phyloP scores from a whole-genome alignment of 805 yeast species.

The Wickerhamiella azymoides region DNA sequence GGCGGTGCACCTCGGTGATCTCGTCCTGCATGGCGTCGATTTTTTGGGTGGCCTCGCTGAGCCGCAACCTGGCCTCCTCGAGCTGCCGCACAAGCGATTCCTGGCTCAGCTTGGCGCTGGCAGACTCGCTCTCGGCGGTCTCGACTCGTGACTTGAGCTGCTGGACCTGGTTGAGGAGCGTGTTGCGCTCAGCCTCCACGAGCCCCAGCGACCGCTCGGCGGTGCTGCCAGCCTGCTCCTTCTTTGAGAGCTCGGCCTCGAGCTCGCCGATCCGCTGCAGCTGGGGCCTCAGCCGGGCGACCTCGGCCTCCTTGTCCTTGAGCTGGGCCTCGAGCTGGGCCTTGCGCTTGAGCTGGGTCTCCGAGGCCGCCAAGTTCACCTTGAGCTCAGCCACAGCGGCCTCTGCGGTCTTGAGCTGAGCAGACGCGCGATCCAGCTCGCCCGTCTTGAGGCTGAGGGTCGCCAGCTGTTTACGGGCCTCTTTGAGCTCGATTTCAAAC shows the following conservation, averaged over 20 bases:
- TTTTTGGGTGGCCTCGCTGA: constrained; percentile 47
- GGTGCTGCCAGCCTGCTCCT: constrained; percentile 1
- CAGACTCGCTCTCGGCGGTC: constrained; percentile 9
- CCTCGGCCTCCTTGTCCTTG: constrained; percentile 5
- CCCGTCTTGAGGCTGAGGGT: neutral
- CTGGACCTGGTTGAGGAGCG: constrained; percentile 11
- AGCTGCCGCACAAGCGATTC: constrained; percentile 21
- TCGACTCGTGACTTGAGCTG: constrained; percentile 10
- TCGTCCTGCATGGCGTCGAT: constrained; percentile 68
- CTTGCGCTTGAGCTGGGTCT: constrained; percentile 23
- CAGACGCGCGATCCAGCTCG: neutral
- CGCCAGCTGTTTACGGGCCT: neutral
- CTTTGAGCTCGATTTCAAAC: neutral
- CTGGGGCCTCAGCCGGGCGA: neutral
- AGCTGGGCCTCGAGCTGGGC: neutral
- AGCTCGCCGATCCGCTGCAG: constrained; percentile 11
- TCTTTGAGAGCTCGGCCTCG: neutral
- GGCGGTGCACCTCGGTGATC: constrained; percentile 54
- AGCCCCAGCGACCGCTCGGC: neutral
- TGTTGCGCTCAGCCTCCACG: constrained; percentile 15
- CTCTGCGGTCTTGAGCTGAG: constrained; percentile 11
- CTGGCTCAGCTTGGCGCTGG: constrained; percentile 9
- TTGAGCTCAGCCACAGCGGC: neutral
- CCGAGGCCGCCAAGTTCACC: constrained; percentile 11
- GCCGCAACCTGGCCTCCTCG: constrained; percentile 35